Evolutionary conservation across 2,329 filamentous ascomycete species (phyloP), one percentile per base, ranked within the genome.

Genomic region (Penicillium sumatraense): DNA sequence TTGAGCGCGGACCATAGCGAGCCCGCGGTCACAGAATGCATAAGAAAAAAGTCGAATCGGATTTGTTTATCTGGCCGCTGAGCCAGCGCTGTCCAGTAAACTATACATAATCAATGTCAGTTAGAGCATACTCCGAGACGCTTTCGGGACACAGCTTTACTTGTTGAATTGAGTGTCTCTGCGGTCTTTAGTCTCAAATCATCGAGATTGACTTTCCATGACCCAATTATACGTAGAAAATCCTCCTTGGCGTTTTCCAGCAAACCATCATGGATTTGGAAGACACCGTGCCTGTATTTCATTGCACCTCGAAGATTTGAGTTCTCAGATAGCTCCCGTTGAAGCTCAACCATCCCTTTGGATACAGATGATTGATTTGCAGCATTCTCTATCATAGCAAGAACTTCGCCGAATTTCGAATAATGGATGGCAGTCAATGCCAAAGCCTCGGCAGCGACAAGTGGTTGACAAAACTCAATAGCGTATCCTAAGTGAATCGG

Each of bases 1-100:
- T 51, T 55, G 6, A 62, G 26, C 11, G 49, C 58, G 5, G 60
- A 53, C 48, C 53, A 58, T 23, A 62, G 48, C 3, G 54, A 57
- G 2, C 55, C 53, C 0, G 58, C 53, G 3, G 58, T 62, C 16
- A 61, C 46, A 10, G 55, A 57, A 45, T 59, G 60, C 53, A 60
- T 58, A 2, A 61, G 48, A 49, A 62, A 57, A 40, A 62, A 62
- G 26, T 62, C 60, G 18, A 62, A 55, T 27, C 58, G 51, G n/a
- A 60, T 57, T 21, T 61, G 57, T 33, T 61, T 62, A 2, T 51
- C 53, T 1, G 56, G 56, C 4, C 49, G 51, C 27, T 61, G 58
- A 8, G 60, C 60, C 11, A 56, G 38, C 7, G 53, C 24, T 8
- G 60, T 56, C 54, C 56, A 53, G 41, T 59, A 61, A 16, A 58